These are phyloP conservation scores for Barbarea vulgaris DNA, from an alignment of 345 rosid genomes.

Conservation along the genomic window DNA sequence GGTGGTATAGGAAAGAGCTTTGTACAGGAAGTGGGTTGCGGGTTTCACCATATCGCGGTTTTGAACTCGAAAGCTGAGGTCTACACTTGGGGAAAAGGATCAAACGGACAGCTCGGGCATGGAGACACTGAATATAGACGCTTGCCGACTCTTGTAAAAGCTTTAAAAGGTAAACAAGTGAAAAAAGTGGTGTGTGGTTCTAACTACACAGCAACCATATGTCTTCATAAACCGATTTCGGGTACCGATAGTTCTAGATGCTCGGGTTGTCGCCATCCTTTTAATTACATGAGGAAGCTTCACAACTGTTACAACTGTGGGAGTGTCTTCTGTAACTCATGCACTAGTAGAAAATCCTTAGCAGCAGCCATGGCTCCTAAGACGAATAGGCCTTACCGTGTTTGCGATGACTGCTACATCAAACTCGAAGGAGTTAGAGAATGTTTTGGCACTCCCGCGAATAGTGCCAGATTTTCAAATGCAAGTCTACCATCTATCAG, in stretches of 20 bases:
- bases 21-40: slow-evolving; percentile 64
- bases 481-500: slow-evolving; percentile 48
- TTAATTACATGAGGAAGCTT: slow-evolving; percentile 59
- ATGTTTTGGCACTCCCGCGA: slow-evolving; percentile 36
- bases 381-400: slow-evolving; percentile 60
- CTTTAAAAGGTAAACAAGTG: slow-evolving; percentile 61
- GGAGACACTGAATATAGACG: slow-evolving; percentile 52
- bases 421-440: slow-evolving; percentile 53
- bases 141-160: slow-evolving; percentile 58
- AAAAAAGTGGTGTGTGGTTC: slow-evolving; percentile 59
- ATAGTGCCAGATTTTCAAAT: slow-evolving; percentile 43
- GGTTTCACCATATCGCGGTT: slow-evolving; percentile 62
- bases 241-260: slow-evolving; percentile 55
- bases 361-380: slow-evolving; percentile 76
- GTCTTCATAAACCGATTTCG: slow-evolving; percentile 57
- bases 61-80: slow-evolving; percentile 63
- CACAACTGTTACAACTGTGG: slow-evolving; percentile 75
- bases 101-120: slow-evolving; percentile 66
- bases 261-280: slow-evolving; percentile 53
- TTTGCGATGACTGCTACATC: slow-evolving; percentile 59
- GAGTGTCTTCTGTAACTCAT: slow-evolving; percentile 55
- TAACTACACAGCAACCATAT: slow-evolving; percentile 59
- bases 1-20: slow-evolving; percentile 48
- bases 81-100: slow-evolving; percentile 71
- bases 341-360: slow-evolving; percentile 58